Evolutionary conservation across 2,329 filamentous ascomycete genomes (phyloP).

Genomic region (Biscogniauxia marginata): DNA sequence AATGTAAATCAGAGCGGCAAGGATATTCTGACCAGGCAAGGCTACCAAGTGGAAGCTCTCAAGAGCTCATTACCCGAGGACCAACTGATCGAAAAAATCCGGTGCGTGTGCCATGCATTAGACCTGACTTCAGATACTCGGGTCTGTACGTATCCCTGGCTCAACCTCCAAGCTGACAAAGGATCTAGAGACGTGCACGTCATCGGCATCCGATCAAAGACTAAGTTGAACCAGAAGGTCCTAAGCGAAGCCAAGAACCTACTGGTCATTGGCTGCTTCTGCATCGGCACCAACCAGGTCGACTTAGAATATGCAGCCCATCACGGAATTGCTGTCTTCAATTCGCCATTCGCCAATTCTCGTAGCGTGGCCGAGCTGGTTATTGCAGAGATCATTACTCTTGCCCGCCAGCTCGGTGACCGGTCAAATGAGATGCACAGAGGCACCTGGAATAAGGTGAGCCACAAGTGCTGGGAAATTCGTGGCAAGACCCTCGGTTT

Average conservation of each 20-base stretch:
- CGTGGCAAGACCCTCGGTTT: conserved; percentile 90
- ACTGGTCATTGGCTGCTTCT: conserved; percentile 96
- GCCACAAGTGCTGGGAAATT: conserved; percentile 95
- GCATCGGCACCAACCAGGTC: conserved; percentile 96
- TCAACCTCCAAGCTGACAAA: background rate
- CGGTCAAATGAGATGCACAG: conserved; percentile 92
- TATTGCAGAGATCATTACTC: conserved; percentile 86
- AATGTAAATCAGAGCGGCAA: conserved; percentile 92
- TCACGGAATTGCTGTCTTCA: conserved; percentile 95
- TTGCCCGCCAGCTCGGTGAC: conserved; percentile 90
- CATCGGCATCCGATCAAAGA: conserved; percentile 97
- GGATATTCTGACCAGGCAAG: conserved; percentile 78
- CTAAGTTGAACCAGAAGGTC: conserved; percentile 83
- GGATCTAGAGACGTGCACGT: conserved; percentile 80
- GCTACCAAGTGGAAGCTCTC: conserved; percentile 91
- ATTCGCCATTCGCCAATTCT: conserved; percentile 97
- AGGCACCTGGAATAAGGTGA: conserved; percentile 98
- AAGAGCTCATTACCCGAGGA: conserved; percentile 91
- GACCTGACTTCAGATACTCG: background rate
- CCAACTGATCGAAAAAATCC: conserved; percentile 94
- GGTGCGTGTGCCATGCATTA: conserved; percentile 49
- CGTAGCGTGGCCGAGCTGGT: conserved; percentile 95
- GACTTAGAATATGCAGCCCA: conserved; percentile 79
- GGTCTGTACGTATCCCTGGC: background rate
- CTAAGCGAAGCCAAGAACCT: conserved; percentile 89